A percentile compares a stretch with the other conserved stretches of the same genome.
These are phyloP conservation scores for Micromonas pusilla DNA, from an alignment of 139 green algal species.

Conservation along the genomic window DNA sequence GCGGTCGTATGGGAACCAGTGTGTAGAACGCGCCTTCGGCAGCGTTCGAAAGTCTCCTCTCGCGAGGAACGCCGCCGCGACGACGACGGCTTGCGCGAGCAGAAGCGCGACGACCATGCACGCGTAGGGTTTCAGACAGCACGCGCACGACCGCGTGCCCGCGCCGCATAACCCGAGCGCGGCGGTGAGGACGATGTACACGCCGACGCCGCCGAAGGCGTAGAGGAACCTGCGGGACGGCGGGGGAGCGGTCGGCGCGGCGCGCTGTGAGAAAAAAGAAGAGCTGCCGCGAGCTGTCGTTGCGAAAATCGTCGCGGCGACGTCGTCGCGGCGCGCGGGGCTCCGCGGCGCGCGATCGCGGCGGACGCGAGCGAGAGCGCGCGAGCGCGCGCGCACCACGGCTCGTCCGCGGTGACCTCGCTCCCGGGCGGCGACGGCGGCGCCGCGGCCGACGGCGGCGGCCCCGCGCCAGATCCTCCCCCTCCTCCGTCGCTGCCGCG, in stretches of 20 bases:
- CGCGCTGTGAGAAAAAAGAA: no score
- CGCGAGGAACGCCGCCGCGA: background rate
- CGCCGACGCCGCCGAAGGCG: background rate
- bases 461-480: background rate
- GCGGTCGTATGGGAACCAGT: no score
- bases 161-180: background rate
- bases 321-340: no score
- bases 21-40: no score
- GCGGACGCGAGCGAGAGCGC: background rate
- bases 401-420: background rate
- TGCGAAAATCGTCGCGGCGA: no score
- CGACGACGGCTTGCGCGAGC: background rate
- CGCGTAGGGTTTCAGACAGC: slow-evolving; percentile 7
- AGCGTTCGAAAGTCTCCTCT: no score
- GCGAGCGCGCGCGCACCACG: background rate
- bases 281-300: no score
- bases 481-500: no score
- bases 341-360: no score
- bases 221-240: background rate
- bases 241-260: background rate
- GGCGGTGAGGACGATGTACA: background rate
- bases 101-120: background rate
- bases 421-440: background rate
- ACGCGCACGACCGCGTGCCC: background rate
- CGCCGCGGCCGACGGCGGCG: no score